Conservation (phyloP, 2,329 filamentous ascomycete species). For the Gnomoniopsis smithogilvyi region DNA sequence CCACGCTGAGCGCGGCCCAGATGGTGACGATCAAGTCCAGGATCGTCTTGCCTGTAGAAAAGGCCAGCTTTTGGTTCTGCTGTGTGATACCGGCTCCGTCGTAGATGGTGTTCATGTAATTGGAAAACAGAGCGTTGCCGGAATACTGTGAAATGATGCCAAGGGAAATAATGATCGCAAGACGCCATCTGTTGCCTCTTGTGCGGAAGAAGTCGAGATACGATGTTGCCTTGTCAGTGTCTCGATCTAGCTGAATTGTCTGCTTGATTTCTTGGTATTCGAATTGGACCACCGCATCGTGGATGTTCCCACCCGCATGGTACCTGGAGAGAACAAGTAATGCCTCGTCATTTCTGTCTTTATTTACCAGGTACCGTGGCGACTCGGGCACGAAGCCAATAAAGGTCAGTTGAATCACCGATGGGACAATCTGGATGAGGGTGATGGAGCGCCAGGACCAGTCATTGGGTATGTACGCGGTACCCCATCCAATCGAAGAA, state of each 20-base stretch:
- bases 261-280: conserved; percentile 62
- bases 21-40: conserved; percentile 54
- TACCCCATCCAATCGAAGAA: conserved; percentile 62
- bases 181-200: conserved; percentile 57
- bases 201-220: conserved; percentile 60
- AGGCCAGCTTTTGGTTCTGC: conserved; percentile 49
- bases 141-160: conserved; percentile 64
- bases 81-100: conserved; percentile 54
- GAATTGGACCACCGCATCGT: conserved; percentile 57
- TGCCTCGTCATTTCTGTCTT: conserved; percentile 54
- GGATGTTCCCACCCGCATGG: conserved; percentile 56
- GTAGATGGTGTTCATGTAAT: conserved; percentile 61
- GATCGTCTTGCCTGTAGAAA: conserved; percentile 47
- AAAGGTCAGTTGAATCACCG: conserved; percentile 30
- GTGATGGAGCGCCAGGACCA: conserved; percentile 68
- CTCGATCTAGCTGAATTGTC: conserved; percentile 53
- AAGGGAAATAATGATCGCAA: conserved; percentile 56
- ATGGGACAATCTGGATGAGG: conserved; percentile 61
- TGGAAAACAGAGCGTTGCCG: conserved; percentile 61
- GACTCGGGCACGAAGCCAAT: conserved; percentile 19
- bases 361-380: conserved; percentile 17
- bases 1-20: conserved; percentile 43
- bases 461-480: conserved; percentile 51
- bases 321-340: conserved; percentile 59
- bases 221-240: conserved; percentile 41